A percentile compares a stretch with the other conserved stretches of the same genome.
Evolutionary conservation across 2,329 filamentous ascomycete species (phyloP).

Genomic region (Blastomyces percursus): DNA sequence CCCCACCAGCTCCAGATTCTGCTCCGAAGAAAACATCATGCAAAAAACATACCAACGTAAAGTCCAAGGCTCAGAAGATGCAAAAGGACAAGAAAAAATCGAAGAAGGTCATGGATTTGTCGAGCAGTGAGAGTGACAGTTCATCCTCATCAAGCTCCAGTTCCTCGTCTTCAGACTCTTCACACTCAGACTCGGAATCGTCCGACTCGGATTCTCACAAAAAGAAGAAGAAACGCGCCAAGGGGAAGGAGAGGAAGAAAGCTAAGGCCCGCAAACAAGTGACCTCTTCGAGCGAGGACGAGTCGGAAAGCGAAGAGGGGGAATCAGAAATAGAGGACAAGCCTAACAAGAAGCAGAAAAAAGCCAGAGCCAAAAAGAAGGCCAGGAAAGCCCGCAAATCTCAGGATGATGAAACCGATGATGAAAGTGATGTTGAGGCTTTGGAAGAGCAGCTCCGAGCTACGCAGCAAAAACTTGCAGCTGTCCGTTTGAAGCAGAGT

Average conservation of each 20-base stretch:
- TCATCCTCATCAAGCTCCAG: slow-evolving; percentile 12
- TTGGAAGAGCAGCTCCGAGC: slow-evolving; percentile 20
- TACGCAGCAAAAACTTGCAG: slow-evolving; percentile 18
- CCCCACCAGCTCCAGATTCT: slow-evolving; percentile 18
- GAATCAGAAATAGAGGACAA: slow-evolving; percentile 20
- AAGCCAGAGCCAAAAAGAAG: slow-evolving; percentile 29
- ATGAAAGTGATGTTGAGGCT: slow-evolving; percentile 24
- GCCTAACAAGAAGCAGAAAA: slow-evolving; percentile 29
- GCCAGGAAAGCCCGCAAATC: slow-evolving; percentile 25
- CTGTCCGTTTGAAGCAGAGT: slow-evolving; percentile 8
- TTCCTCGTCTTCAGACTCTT: slow-evolving; percentile 14
- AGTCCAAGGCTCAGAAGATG: slow-evolving; percentile 13
- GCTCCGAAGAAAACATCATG: slow-evolving; percentile 20
- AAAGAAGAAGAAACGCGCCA: slow-evolving; percentile 7
- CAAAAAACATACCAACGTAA: slow-evolving; percentile 24
- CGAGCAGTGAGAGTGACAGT: slow-evolving; percentile 7
- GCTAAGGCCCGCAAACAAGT: slow-evolving; percentile 3
- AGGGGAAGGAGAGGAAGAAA: slow-evolving; percentile 7
- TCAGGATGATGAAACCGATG: slow-evolving; percentile 20
- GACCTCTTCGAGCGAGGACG: slow-evolving; percentile 4
- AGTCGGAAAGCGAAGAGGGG: slow-evolving; percentile 11
- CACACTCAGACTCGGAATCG: slow-evolving; percentile 15
- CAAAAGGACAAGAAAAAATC: slow-evolving; percentile 17
- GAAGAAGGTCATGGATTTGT: slow-evolving; percentile 10
- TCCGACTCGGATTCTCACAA: slow-evolving; percentile 11